Evolutionary conservation across 192 early-diverging fungal species (phyloP), one percentile per base, ranked within the genome.

Genomic region (Martensiomyces pterosporus): DNA sequence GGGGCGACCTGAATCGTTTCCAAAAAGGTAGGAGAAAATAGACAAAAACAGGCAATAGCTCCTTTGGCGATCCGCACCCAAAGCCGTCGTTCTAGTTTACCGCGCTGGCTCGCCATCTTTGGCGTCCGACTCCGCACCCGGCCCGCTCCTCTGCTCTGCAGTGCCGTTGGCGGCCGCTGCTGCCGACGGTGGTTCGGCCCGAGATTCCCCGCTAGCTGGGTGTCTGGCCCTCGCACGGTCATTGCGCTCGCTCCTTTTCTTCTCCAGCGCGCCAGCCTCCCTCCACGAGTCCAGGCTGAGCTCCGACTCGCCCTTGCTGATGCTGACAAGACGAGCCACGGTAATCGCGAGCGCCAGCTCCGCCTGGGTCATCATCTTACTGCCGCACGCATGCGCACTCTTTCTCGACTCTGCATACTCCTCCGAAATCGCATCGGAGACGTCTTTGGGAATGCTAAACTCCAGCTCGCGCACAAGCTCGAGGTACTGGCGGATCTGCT

Each of bases 391-490:
- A 25, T 75, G 72, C 0, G 72, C 72, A 15, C n/a, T 24, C 16
- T 53, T 55, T 15, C 72, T 39, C 44, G 26, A 17, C 15, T 55
- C 52, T 8, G 72, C 72, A 32, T 75, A 75, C 13, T 75, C 65
- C n/a, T 49, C 53, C 19, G 72, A 75, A 17, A 75, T 75, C 66
- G 67, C 75, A 49, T 87, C 73, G 2, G 87, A 84, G 29, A 85
- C 65, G 7, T 70, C 53, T 21, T 84, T 75, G 14, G 84, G 75
- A 10, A 89, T 75, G 24, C 55, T 71, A 59, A 82, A 87, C 9
- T 80, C 76, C 13, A 66, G 33, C 39, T 75, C 42, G 12, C 79
- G 74, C 6, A 75, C 58, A 9, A 49, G 36, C 42, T 82, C 79
- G 19, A 89, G 40, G 33, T 80, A 89, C 37, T 73, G 79, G 33